phyloP scores from a whole-genome alignment of 139 green algal genomes.

The Picochlorum costavermella region DNA sequence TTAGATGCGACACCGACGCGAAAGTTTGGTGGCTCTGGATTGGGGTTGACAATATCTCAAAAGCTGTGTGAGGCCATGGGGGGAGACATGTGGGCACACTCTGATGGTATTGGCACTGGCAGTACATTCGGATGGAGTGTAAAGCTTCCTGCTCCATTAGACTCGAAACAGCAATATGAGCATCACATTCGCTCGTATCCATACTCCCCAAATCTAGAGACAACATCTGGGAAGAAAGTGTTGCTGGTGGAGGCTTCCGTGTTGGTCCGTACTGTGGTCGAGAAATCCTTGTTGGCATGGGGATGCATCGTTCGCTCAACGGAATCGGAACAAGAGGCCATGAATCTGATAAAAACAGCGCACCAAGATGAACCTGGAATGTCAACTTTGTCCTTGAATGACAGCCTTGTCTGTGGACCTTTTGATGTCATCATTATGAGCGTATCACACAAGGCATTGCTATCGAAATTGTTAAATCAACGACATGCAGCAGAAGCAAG shows the following conservation, averaged over 20 bases:
- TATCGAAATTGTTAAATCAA: conserved; percentile 38
- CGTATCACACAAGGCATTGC: conserved; percentile 31
- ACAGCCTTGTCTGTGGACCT: conserved; percentile 18
- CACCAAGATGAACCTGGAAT: neutral
- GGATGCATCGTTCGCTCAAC: conserved; percentile 54
- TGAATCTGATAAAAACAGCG: conserved; percentile 29
- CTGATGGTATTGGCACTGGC: conserved; percentile 35
- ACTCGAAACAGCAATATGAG: neutral
- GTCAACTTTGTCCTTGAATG: neutral
- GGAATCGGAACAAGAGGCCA: conserved; percentile 31
- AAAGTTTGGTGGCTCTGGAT: conserved; percentile 67
- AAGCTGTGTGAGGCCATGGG: conserved; percentile 71
- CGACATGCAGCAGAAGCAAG: conserved; percentile 10
- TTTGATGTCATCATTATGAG: conserved; percentile 58
- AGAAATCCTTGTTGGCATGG: conserved; percentile 51
- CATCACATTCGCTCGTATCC: neutral
- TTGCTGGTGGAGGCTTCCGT: conserved; percentile 57
- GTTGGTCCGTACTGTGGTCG: conserved; percentile 45
- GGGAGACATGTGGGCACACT: conserved; percentile 66
- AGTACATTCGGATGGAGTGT: conserved; percentile 51
- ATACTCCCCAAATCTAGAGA: conserved; percentile 16
- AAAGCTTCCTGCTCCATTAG: neutral
- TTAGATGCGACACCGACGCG: conserved; percentile 57
- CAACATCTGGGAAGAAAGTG: conserved; percentile 33
- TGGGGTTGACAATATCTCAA: conserved; percentile 75